Conservation (phyloP, 2,329 filamentous ascomycete species). For the Neopestalotiopsis sp. region DNA sequence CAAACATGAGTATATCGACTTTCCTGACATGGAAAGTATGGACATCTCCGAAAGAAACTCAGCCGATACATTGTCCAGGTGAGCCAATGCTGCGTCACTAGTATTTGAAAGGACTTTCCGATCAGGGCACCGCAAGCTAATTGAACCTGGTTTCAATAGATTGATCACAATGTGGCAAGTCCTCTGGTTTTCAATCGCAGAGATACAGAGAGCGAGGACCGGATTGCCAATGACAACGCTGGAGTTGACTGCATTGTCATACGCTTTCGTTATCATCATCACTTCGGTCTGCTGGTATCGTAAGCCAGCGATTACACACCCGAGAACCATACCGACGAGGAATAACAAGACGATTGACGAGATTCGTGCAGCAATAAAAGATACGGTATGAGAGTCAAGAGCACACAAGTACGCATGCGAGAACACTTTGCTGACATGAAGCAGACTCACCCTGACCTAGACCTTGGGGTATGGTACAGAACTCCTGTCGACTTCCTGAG, state of each 20-base stretch:
- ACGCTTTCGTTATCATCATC: conserved; percentile 4
- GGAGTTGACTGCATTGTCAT: conserved; percentile 6
- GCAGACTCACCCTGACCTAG: neutral
- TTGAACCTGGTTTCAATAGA: neutral
- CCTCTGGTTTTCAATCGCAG: conserved; percentile 4
- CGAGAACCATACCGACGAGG: neutral
- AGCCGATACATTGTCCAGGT: neutral
- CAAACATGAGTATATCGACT: no score
- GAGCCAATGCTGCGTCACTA: neutral
- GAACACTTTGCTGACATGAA: neutral
- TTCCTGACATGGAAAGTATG: no score
- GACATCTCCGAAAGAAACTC: no score
- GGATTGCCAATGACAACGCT: neutral
- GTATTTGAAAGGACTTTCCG: neutral
- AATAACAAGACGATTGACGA: conserved; percentile 1
- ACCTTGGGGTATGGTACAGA: neutral
- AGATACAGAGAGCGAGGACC: neutral
- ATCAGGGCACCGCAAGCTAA: no score
- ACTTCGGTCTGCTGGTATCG: conserved; percentile 1
- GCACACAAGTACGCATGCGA: no score
- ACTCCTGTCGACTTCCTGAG: neutral
- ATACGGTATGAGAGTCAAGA: neutral
- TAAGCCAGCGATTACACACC: neutral
- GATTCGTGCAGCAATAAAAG: neutral
- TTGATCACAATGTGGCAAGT: neutral